phyloP scores from a whole-genome alignment of 2,329 filamentous ascomycete species.

The Apiospora koreana region DNA sequence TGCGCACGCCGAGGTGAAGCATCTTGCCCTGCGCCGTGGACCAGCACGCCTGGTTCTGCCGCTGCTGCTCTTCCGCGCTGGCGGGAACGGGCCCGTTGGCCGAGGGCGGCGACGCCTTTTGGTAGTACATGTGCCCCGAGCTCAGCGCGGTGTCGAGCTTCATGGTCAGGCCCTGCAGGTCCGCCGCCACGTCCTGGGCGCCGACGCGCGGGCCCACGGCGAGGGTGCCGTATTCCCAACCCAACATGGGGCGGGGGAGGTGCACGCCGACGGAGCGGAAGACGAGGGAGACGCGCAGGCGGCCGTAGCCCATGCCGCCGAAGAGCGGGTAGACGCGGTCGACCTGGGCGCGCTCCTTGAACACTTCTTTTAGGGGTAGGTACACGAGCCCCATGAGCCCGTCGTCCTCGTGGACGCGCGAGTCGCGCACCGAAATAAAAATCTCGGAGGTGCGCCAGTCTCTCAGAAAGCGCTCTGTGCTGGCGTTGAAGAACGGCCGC shows the following conservation, averaged over 20 bases:
- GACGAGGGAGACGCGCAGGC: slow-evolving; percentile 9
- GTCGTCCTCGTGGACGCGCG: slow-evolving; percentile 11
- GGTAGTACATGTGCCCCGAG: slow-evolving; percentile 11
- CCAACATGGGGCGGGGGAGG: not conserved
- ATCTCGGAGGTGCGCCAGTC: slow-evolving; percentile 10
- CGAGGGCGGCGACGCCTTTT: not conserved
- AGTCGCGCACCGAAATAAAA: not conserved
- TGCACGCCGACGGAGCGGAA: slow-evolving; percentile 5
- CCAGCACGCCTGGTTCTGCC: not conserved
- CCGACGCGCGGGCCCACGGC: not conserved
- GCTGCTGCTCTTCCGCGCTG: not conserved
- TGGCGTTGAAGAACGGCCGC: slow-evolving; percentile 12
- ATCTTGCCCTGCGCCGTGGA: not conserved
- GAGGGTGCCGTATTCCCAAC: slow-evolving; percentile 12
- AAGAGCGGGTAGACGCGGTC: slow-evolving; percentile 10
- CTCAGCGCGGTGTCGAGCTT: slow-evolving; percentile 10
- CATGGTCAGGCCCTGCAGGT: not conserved
- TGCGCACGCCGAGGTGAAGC: slow-evolving; percentile 9
- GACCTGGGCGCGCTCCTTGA: slow-evolving; percentile 6
- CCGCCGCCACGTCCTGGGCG: not conserved
- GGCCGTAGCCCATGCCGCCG: slow-evolving; percentile 12
- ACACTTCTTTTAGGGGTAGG: not conserved
- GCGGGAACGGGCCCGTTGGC: not conserved
- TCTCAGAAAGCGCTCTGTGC: slow-evolving; percentile 5
- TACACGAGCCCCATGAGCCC: slow-evolving; percentile 8